Conservation (phyloP, 78 protist species). For the Trichosphaerium sp. region DNA sequence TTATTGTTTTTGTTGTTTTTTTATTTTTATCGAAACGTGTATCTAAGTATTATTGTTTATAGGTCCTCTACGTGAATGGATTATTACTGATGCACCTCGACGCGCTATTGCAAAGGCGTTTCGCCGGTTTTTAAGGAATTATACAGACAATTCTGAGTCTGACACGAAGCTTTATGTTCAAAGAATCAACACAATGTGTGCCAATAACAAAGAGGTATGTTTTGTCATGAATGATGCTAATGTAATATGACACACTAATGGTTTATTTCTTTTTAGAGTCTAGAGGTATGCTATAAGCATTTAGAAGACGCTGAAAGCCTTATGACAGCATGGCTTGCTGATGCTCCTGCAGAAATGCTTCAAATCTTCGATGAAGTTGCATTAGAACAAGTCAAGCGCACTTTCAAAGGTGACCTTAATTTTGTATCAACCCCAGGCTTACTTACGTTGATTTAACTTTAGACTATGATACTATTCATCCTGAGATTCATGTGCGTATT, state of each 20-base stretch:
- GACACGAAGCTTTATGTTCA: not conserved
- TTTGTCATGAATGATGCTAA: not conserved
- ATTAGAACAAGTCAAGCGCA: slow-evolving; percentile 7
- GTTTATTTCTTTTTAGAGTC: not conserved
- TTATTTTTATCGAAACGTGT: no score
- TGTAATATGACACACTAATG: not conserved
- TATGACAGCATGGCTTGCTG: slow-evolving; percentile 74
- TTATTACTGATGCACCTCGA: slow-evolving; percentile 14
- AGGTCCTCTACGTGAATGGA: slow-evolving; percentile 53
- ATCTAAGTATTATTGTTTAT: no score
- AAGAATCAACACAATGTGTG: not conserved
- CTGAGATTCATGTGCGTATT: slow-evolving; percentile 81
- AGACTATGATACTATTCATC: not conserved
- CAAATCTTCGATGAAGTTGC: slow-evolving; percentile 70
- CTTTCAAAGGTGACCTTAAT: slow-evolving; percentile 18
- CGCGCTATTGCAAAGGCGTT: slow-evolving; percentile 19
- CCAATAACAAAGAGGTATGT: not conserved
- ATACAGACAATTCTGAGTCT: not conserved
- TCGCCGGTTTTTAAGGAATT: not conserved
- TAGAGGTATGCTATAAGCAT: slow-evolving; percentile 52
- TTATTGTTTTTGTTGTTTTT: no score
- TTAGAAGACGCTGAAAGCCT: not conserved
- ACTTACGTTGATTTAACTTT: not conserved
- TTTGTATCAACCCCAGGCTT: not conserved
- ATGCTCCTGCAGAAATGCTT: slow-evolving; percentile 77